A percentile compares a stretch with the other conserved stretches of the same genome.
Evolutionary conservation across 495 filamentous ascomycete species (phyloP).

Genomic region (Penicillium simplicissimum): DNA sequence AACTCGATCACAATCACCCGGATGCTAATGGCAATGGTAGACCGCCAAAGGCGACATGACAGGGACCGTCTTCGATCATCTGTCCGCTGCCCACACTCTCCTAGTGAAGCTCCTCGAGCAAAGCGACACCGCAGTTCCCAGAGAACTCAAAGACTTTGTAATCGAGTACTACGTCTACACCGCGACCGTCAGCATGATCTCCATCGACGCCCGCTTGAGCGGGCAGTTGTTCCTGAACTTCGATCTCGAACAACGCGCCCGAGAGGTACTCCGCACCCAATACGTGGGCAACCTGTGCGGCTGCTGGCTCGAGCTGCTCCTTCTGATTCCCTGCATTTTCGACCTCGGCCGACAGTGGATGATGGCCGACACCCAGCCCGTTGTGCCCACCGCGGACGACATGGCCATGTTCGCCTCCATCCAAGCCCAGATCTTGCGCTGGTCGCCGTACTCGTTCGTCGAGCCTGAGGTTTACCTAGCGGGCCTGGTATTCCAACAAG

Average conservation of each 20-base stretch:
- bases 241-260: conserved; percentile 38
- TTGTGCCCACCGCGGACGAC: conserved; percentile 36
- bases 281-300: conserved; percentile 42
- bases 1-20: not conserved
- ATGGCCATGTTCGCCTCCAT: conserved; percentile 44
- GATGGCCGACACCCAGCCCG: conserved; percentile 27
- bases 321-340: conserved; percentile 40
- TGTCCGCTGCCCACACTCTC: conserved; percentile 37
- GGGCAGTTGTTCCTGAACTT: conserved; percentile 38
- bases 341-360: conserved; percentile 44
- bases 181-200: conserved; percentile 47
- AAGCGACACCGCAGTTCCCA: conserved; percentile 35
- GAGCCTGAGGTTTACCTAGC: conserved; percentile 36
- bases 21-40: conserved; percentile 20
- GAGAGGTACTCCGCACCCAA: conserved; percentile 29
- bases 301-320: conserved; percentile 39
- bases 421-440: conserved; percentile 37
- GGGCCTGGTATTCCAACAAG: conserved; percentile 39
- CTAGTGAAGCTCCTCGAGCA: conserved; percentile 35
- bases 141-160: conserved; percentile 42
- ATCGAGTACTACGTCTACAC: conserved; percentile 45
- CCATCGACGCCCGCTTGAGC: conserved; percentile 38
- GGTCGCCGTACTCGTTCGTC: conserved; percentile 36
- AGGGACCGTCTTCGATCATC: conserved; percentile 41
- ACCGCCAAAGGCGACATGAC: conserved; percentile 44